Conservation (phyloP, 2,329 filamentous ascomycete species). For the Beauveria australis region DNA sequence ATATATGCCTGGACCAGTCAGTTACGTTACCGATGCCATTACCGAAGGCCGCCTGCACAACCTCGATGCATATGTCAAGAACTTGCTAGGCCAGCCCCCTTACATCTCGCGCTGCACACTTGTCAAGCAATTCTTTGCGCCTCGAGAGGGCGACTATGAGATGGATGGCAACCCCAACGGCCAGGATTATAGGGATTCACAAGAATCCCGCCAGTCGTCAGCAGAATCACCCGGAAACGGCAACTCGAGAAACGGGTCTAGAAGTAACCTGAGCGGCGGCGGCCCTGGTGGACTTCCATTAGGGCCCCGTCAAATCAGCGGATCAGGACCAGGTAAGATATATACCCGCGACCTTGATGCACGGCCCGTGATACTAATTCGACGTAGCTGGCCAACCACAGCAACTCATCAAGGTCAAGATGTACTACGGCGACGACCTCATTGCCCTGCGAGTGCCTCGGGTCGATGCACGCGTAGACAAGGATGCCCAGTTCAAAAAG, state of each 20-base stretch:
- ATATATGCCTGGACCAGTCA: constrained; percentile 97
- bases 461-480: constrained; percentile 1
- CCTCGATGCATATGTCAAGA: constrained; percentile 91
- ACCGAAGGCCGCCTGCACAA: constrained; percentile 89
- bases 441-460: constrained; percentile 83
- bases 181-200: constrained; percentile 70
- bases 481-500: constrained; percentile 66
- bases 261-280: constrained; percentile 52
- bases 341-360: constrained; percentile 35
- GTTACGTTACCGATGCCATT: constrained; percentile 96
- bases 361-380: constrained; percentile 31
- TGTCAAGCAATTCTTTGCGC: constrained; percentile 85
- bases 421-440: constrained; percentile 85
- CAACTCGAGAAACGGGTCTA: constrained; percentile 57
- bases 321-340: constrained; percentile 18
- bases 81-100: constrained; percentile 70
- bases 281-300: constrained; percentile 47
- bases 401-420: constrained; percentile 76
- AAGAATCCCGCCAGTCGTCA: constrained; percentile 59
- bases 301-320: constrained; percentile 36
- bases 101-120: constrained; percentile 80
- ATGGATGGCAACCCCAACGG: constrained; percentile 67
- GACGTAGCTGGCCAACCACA: constrained; percentile 24
- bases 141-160: constrained; percentile 85
- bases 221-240: constrained; percentile 51